Conservation (phyloP, 1,284 basidiomycete genomes). For the Porphyrellus sp. region DNA sequence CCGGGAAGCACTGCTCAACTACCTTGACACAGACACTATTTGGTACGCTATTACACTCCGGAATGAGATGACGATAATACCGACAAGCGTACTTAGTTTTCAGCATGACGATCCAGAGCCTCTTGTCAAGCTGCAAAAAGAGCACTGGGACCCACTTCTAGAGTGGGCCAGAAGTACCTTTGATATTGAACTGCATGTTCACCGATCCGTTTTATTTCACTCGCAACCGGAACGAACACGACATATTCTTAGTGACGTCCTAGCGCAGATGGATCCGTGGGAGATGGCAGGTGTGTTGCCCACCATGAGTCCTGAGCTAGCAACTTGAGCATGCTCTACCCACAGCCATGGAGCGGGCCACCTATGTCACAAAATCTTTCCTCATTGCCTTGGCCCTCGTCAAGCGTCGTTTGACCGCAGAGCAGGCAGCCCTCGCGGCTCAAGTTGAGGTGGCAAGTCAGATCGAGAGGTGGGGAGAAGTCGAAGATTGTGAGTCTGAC, state of each 20-base stretch:
- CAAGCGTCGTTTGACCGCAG: conserved; percentile 69
- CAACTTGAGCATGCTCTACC: background rate
- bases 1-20: conserved; percentile 72
- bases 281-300: conserved; percentile 75
- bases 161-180: conserved; percentile 74
- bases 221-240: conserved; percentile 69
- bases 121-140: conserved; percentile 78
- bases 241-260: conserved; percentile 52
- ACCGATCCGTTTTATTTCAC: conserved; percentile 65
- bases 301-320: background rate
- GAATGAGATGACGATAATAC: background rate
- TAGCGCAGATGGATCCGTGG: conserved; percentile 73
- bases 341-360: conserved; percentile 87
- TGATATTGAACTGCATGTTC: conserved; percentile 62
- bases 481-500: conserved; percentile 86
- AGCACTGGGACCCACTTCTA: conserved; percentile 89
- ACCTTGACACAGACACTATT: conserved; percentile 94
- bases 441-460: conserved; percentile 95
- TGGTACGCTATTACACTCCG: conserved; percentile 53
- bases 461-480: conserved; percentile 96
- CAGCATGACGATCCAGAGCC: conserved; percentile 74
- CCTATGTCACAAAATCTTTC: conserved; percentile 90
- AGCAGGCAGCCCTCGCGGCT: conserved; percentile 82
- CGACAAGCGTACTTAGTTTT: conserved; percentile 54
- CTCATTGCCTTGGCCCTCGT: conserved; percentile 86